Conservation (phyloP, 306 rosid species). For the Gastrolobium bilobum region DNA sequence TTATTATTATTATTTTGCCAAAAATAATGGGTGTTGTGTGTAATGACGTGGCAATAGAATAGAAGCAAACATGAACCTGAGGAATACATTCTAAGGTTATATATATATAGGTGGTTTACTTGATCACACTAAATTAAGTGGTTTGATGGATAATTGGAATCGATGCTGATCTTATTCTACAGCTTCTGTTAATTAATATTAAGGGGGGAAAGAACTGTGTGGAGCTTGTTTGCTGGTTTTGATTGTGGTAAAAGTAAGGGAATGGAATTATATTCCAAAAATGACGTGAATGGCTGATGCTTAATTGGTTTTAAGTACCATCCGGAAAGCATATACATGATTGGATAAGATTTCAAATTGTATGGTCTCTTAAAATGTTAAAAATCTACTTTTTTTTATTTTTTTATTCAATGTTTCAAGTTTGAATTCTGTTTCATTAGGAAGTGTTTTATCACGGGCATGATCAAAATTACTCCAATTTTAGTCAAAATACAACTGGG, state of each 20-base stretch:
- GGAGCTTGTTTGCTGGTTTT: slow-evolving; percentile 32
- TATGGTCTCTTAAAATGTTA: background rate
- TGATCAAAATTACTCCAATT: background rate
- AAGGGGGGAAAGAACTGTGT: slow-evolving; percentile 10
- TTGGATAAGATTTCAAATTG: slow-evolving; percentile 29
- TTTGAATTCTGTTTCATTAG: background rate
- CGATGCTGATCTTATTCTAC: slow-evolving; percentile 36
- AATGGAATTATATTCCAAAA: slow-evolving; percentile 60
- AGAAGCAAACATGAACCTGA: slow-evolving; percentile 14
- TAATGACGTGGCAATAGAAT: slow-evolving; percentile 29
- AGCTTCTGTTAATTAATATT: background rate
- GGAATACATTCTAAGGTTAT: slow-evolving; percentile 39
- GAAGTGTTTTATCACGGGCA: background rate
- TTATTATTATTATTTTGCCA: background rate
- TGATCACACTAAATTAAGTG: slow-evolving; percentile 12
- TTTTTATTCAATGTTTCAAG: background rate
- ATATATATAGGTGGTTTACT: background rate
- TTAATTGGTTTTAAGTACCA: slow-evolving; percentile 40
- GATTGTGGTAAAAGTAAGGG: slow-evolving; percentile 38
- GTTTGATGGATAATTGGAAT: slow-evolving; percentile 39
- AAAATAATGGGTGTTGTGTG: background rate
- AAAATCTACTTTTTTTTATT: background rate
- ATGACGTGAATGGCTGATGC: slow-evolving; percentile 46
- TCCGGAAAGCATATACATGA: slow-evolving; percentile 35
- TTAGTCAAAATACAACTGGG: background rate